phyloP scores from a whole-genome alignment of 768 basidiomycete species.

The Lanmaoa rubissima region DNA sequence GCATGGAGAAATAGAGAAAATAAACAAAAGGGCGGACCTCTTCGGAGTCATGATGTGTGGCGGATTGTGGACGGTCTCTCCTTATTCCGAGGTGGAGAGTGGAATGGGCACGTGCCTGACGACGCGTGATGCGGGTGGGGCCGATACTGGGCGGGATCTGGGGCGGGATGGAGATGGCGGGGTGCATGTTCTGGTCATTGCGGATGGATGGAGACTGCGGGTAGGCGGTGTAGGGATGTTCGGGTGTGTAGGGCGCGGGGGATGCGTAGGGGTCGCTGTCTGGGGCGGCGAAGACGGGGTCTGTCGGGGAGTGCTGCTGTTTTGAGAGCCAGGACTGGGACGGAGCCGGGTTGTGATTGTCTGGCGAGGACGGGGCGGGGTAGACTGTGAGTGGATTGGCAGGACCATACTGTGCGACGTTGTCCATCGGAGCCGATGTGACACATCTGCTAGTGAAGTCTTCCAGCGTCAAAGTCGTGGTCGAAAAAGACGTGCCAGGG shows the following conservation, averaged over 20 bases:
- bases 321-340: constrained; percentile 25
- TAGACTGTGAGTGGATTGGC: constrained; percentile 32
- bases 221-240: constrained; percentile 29
- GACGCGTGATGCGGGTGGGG: constrained; percentile 48
- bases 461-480: constrained; percentile 27
- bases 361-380: constrained; percentile 28
- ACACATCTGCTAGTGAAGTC: constrained; percentile 31
- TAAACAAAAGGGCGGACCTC: constrained; percentile 21
- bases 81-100: constrained; percentile 34
- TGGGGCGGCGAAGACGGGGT: constrained; percentile 38
- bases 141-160: constrained; percentile 54
- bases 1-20: neutral
- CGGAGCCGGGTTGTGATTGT: constrained; percentile 24
- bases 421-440: constrained; percentile 36
- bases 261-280: constrained; percentile 37
- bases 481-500: constrained; percentile 30
- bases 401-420: constrained; percentile 33
- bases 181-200: constrained; percentile 26
- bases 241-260: constrained; percentile 23
- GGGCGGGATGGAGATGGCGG: constrained; percentile 29
- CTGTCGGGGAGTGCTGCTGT: constrained; percentile 14
- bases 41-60: constrained; percentile 25
- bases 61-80: constrained; percentile 27
- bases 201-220: constrained; percentile 31
- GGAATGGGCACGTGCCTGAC: constrained; percentile 39